Conservation (phyloP, 176 grass and related monocot species). For the Tillandsia fasciculata region DNA sequence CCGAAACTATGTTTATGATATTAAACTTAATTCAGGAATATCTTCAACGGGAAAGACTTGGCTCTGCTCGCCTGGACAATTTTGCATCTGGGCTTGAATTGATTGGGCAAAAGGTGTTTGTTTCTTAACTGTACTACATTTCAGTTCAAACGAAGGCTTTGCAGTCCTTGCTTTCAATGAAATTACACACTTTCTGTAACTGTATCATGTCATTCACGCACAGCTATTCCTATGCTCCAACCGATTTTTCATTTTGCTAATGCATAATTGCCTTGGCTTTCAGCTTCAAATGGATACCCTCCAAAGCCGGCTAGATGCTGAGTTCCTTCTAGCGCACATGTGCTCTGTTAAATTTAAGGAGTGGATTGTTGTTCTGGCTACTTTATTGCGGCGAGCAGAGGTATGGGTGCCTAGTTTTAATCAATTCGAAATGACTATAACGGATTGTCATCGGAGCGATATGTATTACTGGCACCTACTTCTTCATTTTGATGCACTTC, state of each 20-base stretch:
- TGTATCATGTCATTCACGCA: too few relatives aligned
- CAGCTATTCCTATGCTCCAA: too few relatives aligned
- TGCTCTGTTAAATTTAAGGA: constrained; percentile 99
- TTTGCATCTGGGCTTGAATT: constrained; percentile 96
- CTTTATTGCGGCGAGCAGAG: constrained; percentile 80
- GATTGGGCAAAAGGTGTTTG: constrained; percentile 85
- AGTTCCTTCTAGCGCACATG: constrained; percentile 98
- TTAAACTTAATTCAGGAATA: constrained; percentile 63
- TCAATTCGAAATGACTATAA: neutral
- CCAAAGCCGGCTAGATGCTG: constrained; percentile 91
- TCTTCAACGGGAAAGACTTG: constrained; percentile 87
- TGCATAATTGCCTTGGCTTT: constrained; percentile 12
- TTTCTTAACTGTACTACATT: neutral
- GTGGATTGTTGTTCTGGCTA: constrained; percentile 94
- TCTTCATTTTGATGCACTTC: constrained; percentile 2
- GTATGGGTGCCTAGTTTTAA: constrained; percentile 26
- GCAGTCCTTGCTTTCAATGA: too few relatives aligned
- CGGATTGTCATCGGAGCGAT: too few relatives aligned
- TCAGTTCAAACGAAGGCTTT: too few relatives aligned
- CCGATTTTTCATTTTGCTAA: constrained; percentile 1
- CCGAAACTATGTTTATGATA: neutral
- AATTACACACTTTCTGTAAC: too few relatives aligned
- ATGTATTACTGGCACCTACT: neutral
- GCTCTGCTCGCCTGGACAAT: constrained; percentile 83
- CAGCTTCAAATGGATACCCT: constrained; percentile 97